Base-by-base conservation (phyloP, 257 asterid species). In the Primulina eburnea region DNA sequence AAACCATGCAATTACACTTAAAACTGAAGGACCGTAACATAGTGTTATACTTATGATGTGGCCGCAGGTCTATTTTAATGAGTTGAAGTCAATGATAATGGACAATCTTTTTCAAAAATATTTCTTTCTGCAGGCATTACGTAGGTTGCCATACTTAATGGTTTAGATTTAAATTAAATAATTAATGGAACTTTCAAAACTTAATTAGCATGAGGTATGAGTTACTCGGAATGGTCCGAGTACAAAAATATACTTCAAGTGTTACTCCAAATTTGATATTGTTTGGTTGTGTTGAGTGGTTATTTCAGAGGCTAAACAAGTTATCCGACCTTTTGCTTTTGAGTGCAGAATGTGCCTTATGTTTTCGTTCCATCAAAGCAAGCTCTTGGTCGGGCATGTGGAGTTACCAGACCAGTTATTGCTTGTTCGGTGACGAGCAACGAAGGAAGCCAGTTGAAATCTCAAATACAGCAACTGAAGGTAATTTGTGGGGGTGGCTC, bases 351-450 rank as follows among this genome's bases (percentile, higher is more conserved):
- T 60, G 84, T 82, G 53, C 86, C 86, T 17, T 82, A 82, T 38
- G 86, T 82, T 30, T 82, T 82, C 29, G 77, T 82, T 32, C 79
- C 79, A 47, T 82, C 83, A 21, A 82, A 82, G 64, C 80, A 79
- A 79, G 86, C 86, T 70, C 92, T 92, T 58, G 96, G 96, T 28
- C 83, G 97, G 10, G 97, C 97, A 30, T 92, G 96, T 79, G 96
- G 97, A 57, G 95, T 92, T 33, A 65, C 84, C 6, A 82, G 97
- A 47, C 57, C 57, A 0, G 96, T 92, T 24, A 92, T 92, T 71
- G 88, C 96, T 11, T 89, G 96, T 77, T 92, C 97, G 0, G 96
- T 89, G 62, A 92, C 96, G 1, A 83, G 89, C 86, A 92, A 92
- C 0, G 95, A 92, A 69, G 90, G 93, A 65, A 89, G 97, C 78